Evolutionary conservation across 179 eudicot genomes (phyloP).

Genomic region (Sideroxylon spinosum): DNA sequence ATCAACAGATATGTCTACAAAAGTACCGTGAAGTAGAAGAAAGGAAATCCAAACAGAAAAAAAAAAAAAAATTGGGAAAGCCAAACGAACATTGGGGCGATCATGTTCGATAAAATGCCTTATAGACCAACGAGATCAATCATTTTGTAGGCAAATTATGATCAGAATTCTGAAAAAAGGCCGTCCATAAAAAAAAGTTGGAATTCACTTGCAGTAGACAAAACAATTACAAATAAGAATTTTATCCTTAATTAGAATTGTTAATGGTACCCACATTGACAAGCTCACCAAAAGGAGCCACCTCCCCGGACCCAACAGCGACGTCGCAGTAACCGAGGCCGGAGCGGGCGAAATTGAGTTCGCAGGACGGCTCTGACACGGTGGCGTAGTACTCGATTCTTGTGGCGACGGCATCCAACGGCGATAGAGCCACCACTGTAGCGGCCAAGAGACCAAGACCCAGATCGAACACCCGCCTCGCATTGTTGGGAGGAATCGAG

Average conservation of each 20-base stretch:
- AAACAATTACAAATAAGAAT: no score
- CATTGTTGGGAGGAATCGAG: neutral
- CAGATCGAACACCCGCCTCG: constrained; percentile 19
- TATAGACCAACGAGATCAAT: no score
- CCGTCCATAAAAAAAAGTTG: no score
- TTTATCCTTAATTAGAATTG: no score
- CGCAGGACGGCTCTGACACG: constrained; percentile 68
- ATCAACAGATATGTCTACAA: no score
- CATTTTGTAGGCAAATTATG: no score
- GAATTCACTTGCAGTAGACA: no score
- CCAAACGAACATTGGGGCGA: neutral
- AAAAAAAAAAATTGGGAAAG: no score
- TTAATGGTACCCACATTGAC: constrained; percentile 49
- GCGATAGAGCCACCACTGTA: constrained; percentile 40
- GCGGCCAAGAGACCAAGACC: constrained; percentile 52
- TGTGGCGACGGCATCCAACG: constrained; percentile 64
- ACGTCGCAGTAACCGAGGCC: constrained; percentile 87
- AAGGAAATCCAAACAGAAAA: no score
- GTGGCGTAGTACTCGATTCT: constrained; percentile 87
- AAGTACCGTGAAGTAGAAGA: no score
- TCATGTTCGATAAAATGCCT: neutral
- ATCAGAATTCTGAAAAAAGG: no score
- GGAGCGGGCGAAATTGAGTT: constrained; percentile 59
- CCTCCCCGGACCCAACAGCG: constrained; percentile 55
- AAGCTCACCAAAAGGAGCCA: constrained; percentile 61